Evolutionary conservation across 768 basidiomycete genomes (phyloP).

Genomic region (Serendipita vermifera): DNA sequence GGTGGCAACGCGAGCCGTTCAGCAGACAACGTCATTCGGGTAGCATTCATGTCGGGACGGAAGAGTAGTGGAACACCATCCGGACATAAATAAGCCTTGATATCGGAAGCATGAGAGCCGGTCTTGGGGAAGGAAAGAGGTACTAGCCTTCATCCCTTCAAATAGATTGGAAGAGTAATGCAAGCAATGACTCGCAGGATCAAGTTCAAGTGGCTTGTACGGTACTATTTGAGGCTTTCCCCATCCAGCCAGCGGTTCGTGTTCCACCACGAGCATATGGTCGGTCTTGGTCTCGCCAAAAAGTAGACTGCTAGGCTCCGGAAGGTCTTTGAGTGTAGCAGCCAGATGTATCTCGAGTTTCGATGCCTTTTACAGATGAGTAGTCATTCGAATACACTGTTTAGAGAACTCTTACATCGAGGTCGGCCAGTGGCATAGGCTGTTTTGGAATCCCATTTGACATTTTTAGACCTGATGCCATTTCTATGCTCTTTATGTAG

Average conservation of each 20-base stretch:
- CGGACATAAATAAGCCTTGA: constrained; percentile 54
- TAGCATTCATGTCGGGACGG: constrained; percentile 77
- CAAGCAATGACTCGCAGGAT: constrained; percentile 42
- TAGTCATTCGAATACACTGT: no score
- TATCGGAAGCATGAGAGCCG: background rate
- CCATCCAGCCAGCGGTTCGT: constrained; percentile 67
- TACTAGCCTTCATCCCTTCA: constrained; percentile 54
- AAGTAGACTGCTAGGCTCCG: constrained; percentile 32
- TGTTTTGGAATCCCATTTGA: no score
- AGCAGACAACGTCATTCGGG: constrained; percentile 55
- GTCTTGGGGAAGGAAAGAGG: background rate
- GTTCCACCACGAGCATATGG: constrained; percentile 74
- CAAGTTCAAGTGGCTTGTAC: constrained; percentile 45
- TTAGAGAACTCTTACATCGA: no score
- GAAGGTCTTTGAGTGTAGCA: constrained; percentile 38
- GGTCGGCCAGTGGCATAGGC: no score
- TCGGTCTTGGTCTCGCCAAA: constrained; percentile 51
- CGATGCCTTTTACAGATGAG: constrained; percentile 34
- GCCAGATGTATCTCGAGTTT: constrained; percentile 38
- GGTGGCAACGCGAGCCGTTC: constrained; percentile 63
- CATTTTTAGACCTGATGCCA: no score
- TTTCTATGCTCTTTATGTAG: no score
- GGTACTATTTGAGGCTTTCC: constrained; percentile 63
- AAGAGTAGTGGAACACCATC: constrained; percentile 66
- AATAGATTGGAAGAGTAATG: constrained; percentile 51